Conservation (phyloP, 1,284 basidiomycete species). For the Cryptococcus depauperatus region DNA sequence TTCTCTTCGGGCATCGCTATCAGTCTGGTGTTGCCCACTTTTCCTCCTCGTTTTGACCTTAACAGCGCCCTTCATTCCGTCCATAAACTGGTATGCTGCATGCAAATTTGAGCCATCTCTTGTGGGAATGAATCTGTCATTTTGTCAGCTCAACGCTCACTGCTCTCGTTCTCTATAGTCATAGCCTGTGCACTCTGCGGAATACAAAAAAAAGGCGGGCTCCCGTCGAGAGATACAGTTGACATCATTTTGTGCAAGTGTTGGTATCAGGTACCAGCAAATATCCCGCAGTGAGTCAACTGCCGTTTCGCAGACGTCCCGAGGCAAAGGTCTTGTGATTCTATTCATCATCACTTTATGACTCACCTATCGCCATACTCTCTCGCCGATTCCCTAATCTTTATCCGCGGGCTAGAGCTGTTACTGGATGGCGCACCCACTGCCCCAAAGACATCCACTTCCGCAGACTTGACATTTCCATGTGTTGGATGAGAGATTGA, state of each 20-base stretch:
- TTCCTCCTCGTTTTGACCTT: slow-evolving; percentile 36
- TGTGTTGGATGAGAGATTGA: neutral
- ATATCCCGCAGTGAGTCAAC: neutral
- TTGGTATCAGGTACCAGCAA: neutral
- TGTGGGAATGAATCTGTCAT: slow-evolving; percentile 49
- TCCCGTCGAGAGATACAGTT: neutral
- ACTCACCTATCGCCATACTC: slow-evolving; percentile 46
- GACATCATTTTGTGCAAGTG: neutral
- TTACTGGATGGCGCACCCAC: slow-evolving; percentile 17
- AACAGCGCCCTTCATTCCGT: slow-evolving; percentile 5
- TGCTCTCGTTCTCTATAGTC: neutral
- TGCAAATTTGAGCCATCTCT: slow-evolving; percentile 49
- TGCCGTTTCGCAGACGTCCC: too few relatives aligned
- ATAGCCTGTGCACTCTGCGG: too few relatives aligned
- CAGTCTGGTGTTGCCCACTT: slow-evolving; percentile 32
- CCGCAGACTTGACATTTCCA: neutral
- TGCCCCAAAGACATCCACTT: slow-evolving; percentile 36
- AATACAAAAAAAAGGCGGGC: too few relatives aligned
- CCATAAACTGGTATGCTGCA: slow-evolving; percentile 47
- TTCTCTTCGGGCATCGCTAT: slow-evolving; percentile 46
- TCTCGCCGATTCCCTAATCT: slow-evolving; percentile 31
- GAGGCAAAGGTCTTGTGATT: neutral
- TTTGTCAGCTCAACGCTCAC: slow-evolving; percentile 1
- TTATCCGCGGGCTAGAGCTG: slow-evolving; percentile 19
- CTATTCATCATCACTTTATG: neutral